phyloP scores from a whole-genome alignment of 208 protist genomes.

The Phytomonas francai region DNA sequence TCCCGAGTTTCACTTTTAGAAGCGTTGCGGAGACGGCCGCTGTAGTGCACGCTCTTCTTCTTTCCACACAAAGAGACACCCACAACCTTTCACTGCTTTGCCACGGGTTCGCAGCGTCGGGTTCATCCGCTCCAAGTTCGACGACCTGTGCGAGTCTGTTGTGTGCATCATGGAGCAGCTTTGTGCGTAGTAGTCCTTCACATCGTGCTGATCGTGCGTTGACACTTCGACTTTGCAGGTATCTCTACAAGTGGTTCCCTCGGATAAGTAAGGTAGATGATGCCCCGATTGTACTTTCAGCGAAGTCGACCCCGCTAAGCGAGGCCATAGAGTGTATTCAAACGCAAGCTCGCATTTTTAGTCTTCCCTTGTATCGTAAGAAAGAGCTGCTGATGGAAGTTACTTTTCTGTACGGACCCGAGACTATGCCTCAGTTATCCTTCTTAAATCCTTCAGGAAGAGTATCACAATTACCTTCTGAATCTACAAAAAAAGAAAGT shows the following conservation, averaged over 20 bases:
- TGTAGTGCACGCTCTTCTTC: background rate
- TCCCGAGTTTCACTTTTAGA: background rate
- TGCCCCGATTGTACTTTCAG: background rate
- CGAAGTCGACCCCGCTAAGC: background rate
- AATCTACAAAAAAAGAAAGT: background rate
- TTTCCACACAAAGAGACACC: background rate
- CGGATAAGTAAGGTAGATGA: background rate
- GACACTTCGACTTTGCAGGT: background rate
- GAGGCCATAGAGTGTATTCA: background rate
- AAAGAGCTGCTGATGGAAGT: background rate
- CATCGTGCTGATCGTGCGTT: background rate
- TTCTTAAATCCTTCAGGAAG: background rate
- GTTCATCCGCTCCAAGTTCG: background rate
- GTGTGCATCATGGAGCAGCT: background rate
- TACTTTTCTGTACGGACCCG: background rate
- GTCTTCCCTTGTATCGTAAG: background rate
- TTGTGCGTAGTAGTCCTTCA: background rate
- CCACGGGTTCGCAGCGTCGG: background rate
- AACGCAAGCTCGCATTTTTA: background rate
- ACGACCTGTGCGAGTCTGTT: background rate
- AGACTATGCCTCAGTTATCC: background rate
- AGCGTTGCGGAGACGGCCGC: background rate
- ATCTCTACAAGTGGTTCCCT: background rate
- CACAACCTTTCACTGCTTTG: background rate
- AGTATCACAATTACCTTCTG: background rate